phyloP scores from a whole-genome alignment of 495 filamentous ascomycete species.

The Penicillium salamii region DNA sequence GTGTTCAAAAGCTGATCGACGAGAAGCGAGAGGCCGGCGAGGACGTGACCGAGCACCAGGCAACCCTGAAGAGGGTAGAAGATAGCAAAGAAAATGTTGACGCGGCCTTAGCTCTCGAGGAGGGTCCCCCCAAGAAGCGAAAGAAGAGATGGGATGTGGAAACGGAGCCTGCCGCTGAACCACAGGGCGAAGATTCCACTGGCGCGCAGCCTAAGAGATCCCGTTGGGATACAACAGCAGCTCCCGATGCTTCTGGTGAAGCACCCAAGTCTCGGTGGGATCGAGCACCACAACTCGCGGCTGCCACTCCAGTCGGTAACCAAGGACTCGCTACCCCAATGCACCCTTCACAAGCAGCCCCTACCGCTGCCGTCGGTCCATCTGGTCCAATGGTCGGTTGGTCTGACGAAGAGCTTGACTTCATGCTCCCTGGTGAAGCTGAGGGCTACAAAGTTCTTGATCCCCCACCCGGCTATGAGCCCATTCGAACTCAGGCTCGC shows the following conservation, averaged over 20 bases:
- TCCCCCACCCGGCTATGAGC: conserved; percentile 88
- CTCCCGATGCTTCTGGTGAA: conserved; percentile 53
- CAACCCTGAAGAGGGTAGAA: conserved; percentile 65
- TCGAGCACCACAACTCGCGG: conserved; percentile 62
- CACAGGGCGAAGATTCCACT: conserved; percentile 43
- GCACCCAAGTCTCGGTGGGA: conserved; percentile 82
- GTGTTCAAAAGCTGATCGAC: conserved; percentile 75
- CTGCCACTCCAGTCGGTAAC: conserved; percentile 77
- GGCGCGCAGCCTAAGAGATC: conserved; percentile 72
- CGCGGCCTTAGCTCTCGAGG: conserved; percentile 63
- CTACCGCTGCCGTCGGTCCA: conserved; percentile 55
- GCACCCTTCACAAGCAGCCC: conserved; percentile 69
- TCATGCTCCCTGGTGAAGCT: conserved; percentile 77
- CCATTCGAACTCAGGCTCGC: conserved; percentile 72
- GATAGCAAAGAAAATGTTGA: conserved; percentile 70
- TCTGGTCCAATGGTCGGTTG: conserved; percentile 74
- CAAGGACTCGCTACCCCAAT: conserved; percentile 81
- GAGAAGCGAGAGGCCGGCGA: conserved; percentile 69
- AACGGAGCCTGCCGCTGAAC: conserved; percentile 43
- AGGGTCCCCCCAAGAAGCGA: conserved; percentile 66
- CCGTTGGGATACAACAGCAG: conserved; percentile 86
- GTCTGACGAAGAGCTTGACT: conserved; percentile 91
- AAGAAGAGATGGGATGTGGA: conserved; percentile 93
- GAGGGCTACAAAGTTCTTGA: conserved; percentile 87
- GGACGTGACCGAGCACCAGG: conserved; percentile 59